Evolutionary conservation across 73 alveolate genomes (phyloP), one percentile per base, ranked within the genome.

Genomic region (Paramecium biaurelia): DNA sequence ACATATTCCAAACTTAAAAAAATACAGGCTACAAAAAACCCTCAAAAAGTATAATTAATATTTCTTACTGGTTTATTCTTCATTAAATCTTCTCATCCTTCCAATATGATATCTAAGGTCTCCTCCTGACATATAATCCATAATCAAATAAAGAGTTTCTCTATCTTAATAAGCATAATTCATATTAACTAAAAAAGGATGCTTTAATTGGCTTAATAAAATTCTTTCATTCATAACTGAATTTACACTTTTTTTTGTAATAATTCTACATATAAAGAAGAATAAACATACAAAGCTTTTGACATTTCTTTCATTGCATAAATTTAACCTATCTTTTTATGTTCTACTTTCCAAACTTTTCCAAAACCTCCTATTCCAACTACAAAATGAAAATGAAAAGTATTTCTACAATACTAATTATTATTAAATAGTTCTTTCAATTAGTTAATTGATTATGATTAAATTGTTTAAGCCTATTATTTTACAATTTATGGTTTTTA

Each of bases 121-220:
- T 2, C 99, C 99, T 35, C 99, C 99, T 18, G 94, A 89, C 94
- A 98, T 90, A 58, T 93, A 93, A 82, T 98, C 99, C 94, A 95
- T 92, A 32, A 97, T 95, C 68, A 98, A 88, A 87, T 98, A 97
- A 43, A 96, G 94, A 92, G 96, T 92, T 76, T 95, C 98, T 79
- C 98, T 90, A 82, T 98, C 99, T 95, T 97, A 96, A 70, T 96
- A 98, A 5, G 99, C 99, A 70, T 94, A 98, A 59, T 95, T 82
- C 98, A 98, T 98, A 92, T 98, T 98, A 23, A 98, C 98, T 59
- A 97, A 76, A 87, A 96, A 96, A 38, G 89, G 89, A 45, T 89
- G 92, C 53, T 89, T 89, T 18, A 89, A 82, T 28, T 34, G 12
- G n/a, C 92, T 70, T 32, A 89, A 70, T 21, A 89, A 34, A 24